Evolutionary conservation across 1,139 yeast species (phyloP), one percentile per base, ranked within the genome.

Genomic region (Pichia sp.): DNA sequence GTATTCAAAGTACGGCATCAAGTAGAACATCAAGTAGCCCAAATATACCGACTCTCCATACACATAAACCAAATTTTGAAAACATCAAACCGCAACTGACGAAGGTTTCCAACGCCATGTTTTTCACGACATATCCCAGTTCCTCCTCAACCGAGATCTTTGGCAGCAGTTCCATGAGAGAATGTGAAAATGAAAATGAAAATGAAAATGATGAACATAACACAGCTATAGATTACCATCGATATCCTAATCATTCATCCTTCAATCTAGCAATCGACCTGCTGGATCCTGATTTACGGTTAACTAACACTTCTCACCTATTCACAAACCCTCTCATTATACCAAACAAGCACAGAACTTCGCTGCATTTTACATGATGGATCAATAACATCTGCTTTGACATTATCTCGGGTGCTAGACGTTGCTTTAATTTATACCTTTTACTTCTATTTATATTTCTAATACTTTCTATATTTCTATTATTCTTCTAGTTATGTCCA

Each of bases 301-400:
- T 37, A 40, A 2, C 44, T 41, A 34, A 37, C 44, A 3, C 26
- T 11, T 31, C 33, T 8, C 7, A 31, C 10, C 10, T 31, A 10
- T 31, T 31, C 10, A 31, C 33, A 8, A 31, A 31, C 10, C 33
- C 33, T 8, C 7, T 31, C 9, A 31, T 31, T 31, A 31, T 31
- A 31, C 33, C 33, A 31, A 31, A 31, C 33, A 45, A 49, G 23
- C 55, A 52, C 27, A 49, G 61, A 43, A 57, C 61, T 8, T 55
- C 61, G 10, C 44, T 79, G 88, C 45, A 88, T 61, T 39, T 74
- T 75, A 35, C 78, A 69, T 11, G 82, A 60, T 2, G 73, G 69
- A 39, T 31, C 33, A 8, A 7, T 31, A 31, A 31, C 33, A 8
- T 31, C 33, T 16, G 23, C 23, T 16, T 16, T 16, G 23, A 16